Conservation (phyloP, 225 moss, liverwort and hornwort genomes). For the Neckera pumila region DNA sequence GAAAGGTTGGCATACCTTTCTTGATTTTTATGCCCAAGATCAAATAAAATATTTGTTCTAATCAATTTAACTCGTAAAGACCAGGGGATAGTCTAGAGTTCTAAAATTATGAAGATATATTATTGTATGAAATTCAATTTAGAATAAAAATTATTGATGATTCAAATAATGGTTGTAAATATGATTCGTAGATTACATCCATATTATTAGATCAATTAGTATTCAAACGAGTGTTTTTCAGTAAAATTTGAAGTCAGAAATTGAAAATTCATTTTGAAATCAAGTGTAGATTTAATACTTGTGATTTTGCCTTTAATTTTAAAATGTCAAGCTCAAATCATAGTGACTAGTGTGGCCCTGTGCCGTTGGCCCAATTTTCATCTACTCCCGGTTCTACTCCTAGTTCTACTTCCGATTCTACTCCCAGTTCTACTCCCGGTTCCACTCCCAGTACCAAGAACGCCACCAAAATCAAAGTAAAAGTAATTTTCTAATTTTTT, state of each 20-base stretch:
- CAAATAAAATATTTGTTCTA: neutral
- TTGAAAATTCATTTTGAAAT: neutral
- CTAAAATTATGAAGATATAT: neutral
- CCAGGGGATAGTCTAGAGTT: fast-evolving
- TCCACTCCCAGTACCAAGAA: no score
- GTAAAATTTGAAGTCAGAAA: neutral
- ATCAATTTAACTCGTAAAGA: neutral
- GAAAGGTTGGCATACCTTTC: neutral
- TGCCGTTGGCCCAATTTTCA: no score
- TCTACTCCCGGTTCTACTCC: no score
- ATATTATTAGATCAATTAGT: neutral
- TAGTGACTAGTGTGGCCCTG: no score
- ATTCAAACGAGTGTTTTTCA: neutral
- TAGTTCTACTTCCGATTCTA: no score
- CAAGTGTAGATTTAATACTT: neutral
- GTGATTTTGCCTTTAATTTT: neutral
- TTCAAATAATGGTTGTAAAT: neutral
- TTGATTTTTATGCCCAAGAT: fast-evolving
- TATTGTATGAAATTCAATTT: no score
- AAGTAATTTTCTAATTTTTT: no score
- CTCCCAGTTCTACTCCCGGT: no score
- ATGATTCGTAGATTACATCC: neutral
- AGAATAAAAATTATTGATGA: neutral
- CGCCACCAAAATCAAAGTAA: no score
- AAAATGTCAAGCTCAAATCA: neutral